phyloP scores from a whole-genome alignment of 2,329 filamentous ascomycete species.

The Pyrenochaeta sp. region DNA sequence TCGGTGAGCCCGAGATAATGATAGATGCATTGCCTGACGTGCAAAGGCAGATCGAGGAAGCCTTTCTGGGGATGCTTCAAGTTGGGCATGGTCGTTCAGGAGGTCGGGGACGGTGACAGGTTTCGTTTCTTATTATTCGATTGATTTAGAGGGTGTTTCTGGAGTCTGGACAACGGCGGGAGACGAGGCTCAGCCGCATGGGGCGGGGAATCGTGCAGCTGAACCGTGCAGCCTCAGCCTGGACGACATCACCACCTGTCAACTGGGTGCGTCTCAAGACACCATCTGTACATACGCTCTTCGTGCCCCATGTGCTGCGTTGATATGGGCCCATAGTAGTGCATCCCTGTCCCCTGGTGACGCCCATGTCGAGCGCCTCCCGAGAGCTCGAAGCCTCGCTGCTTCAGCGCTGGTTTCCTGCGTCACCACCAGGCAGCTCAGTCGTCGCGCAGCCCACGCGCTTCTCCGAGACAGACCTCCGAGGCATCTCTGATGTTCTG shows the following conservation, averaged over 20 bases:
- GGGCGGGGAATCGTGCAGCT: background rate
- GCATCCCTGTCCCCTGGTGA: background rate
- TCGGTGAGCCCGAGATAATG: too few species aligned
- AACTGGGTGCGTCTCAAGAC: background rate
- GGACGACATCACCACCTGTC: background rate
- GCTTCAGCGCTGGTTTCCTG: background rate
- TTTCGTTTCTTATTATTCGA: too few species aligned
- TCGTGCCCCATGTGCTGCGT: background rate
- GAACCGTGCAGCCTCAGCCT: background rate
- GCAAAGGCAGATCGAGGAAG: too few species aligned
- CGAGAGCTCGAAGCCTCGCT: background rate
- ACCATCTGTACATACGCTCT: background rate
- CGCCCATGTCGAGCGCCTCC: background rate
- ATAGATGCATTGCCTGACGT: too few species aligned
- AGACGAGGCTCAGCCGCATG: background rate
- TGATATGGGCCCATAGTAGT: background rate
- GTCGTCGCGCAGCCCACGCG: background rate
- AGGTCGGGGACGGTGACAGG: too few species aligned
- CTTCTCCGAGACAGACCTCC: slow-evolving; percentile 13
- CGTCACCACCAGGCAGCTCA: background rate
- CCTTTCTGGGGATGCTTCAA: too few species aligned
- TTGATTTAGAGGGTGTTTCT: too few species aligned
- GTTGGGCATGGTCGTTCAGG: too few species aligned
- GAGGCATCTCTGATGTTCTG: slow-evolving; percentile 16
- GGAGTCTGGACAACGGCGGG: too few species aligned